Evolutionary conservation across 1,284 basidiomycete genomes (phyloP), one percentile per base, ranked within the genome.

Genomic region (Ustilago loliicola): DNA sequence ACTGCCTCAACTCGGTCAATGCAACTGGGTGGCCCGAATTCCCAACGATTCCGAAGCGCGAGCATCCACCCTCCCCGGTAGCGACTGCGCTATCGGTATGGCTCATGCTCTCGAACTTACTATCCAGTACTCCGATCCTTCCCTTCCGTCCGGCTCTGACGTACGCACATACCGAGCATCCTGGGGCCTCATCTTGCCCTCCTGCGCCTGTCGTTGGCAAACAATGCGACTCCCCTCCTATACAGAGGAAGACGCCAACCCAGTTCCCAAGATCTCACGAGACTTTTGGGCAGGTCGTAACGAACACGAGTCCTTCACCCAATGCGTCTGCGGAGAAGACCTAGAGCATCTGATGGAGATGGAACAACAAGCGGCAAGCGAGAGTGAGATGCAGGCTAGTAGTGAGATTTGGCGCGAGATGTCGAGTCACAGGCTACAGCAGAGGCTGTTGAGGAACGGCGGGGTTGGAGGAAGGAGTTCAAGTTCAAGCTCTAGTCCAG

Each of bases 281-380:
- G 79, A 79, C 51, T 70, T 73, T 34, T 72, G 72, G 72, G 64
- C 68, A 5, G 79, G 79, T 0, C 60, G 66, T 21, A 80, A 80
- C 64, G 76, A 80, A 56, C 75, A 78, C 69, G 69, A 72, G 29
- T 76, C 76, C 7, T 38, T 71, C 38, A 67, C 64, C 4, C 79
- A 80, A 34, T 80, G 79, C 45, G 77, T 78, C 0, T 80, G 79
- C 50, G 79, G 79, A n/a, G 75, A 80, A 52, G 61, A 72, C 6
- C 62, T 79, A 10, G 59, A 69, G 29, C 62, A 65, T 21, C 34
- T 79, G 40, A 58, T 79, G n/a, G 66, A 72, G 51, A 70, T 79
- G 66, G 77, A 79, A 48, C 60, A 62, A 40, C 63, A 70, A 29
- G 71, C 75, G n/a, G 66, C 54, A 8, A 58, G 53, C 34, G 74